Conservation (phyloP, 192 early-diverging fungal species). For the Dimargaris cristalligena region DNA sequence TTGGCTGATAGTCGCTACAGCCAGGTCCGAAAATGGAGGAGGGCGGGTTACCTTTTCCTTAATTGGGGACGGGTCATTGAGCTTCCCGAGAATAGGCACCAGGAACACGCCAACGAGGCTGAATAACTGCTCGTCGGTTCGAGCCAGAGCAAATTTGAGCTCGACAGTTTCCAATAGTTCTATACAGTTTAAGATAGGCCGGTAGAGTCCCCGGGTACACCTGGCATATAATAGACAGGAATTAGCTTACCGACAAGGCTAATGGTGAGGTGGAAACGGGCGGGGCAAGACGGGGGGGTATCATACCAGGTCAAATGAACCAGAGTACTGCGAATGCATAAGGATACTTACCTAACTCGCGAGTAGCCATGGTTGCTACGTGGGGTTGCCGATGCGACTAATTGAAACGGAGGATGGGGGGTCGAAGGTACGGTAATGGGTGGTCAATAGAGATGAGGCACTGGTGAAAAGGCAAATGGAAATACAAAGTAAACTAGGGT, state of each 20-base stretch:
- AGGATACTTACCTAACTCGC: background rate
- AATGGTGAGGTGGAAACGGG: background rate
- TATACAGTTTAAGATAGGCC: background rate
- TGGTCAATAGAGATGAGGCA: background rate
- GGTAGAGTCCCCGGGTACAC: background rate
- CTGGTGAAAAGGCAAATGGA: background rate
- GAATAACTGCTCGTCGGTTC: slow-evolving; percentile 34
- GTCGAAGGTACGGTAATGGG: too few relatives aligned
- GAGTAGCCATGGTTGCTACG: background rate
- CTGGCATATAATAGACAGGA: background rate
- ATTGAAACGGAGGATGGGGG: too few relatives aligned
- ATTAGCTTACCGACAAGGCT: background rate
- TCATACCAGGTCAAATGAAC: background rate
- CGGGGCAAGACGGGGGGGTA: background rate
- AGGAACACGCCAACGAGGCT: slow-evolving; percentile 31
- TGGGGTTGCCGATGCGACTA: background rate
- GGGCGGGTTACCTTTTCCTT: slow-evolving; percentile 35
- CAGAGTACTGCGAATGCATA: background rate
- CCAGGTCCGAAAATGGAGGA: too few relatives aligned
- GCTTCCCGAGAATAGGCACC: slow-evolving; percentile 39
- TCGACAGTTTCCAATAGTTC: slow-evolving; percentile 47
- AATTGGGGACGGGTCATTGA: slow-evolving; percentile 28
- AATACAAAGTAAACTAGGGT: background rate
- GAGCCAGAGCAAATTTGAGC: slow-evolving; percentile 42
- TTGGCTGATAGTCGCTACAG: too few relatives aligned